phyloP scores from a whole-genome alignment of 208 protist species.

The Leishmania major region DNA sequence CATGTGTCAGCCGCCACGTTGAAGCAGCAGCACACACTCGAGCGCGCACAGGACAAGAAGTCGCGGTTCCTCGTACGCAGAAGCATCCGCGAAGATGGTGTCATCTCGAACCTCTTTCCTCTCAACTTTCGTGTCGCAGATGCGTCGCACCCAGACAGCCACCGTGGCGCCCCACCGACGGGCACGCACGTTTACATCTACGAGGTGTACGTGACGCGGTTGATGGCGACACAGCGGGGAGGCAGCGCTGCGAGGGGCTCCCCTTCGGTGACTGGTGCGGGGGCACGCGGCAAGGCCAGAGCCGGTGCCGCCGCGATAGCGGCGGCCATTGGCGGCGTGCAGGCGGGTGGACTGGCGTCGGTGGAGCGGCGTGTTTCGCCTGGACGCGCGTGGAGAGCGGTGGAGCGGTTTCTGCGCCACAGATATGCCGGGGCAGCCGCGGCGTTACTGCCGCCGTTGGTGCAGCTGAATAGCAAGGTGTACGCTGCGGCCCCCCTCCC shows the following conservation, averaged over 20 bases:
- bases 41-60: conserved; percentile 63
- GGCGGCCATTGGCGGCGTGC: not conserved
- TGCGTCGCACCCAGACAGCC: not conserved
- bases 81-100: conserved; percentile 72
- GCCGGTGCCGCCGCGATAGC: not conserved
- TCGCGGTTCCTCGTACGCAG: conserved; percentile 60
- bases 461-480: conserved; percentile 56
- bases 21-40: conserved; percentile 49
- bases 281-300: not conserved
- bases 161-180: not conserved
- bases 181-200: conserved; percentile 59
- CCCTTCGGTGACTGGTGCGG: not conserved
- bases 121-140: conserved; percentile 30
- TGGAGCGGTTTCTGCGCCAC: conserved; percentile 50
- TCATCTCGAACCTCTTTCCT: conserved; percentile 79
- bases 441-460: conserved; percentile 51
- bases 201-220: conserved; percentile 76
- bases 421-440: conserved; percentile 21
- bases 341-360: not conserved
- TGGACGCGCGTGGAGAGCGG: conserved; percentile 45
- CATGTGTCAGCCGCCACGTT: conserved; percentile 44
- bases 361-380: conserved; percentile 47
- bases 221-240: not conserved
- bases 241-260: not conserved
- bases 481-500: conserved; percentile 68